Conservation (phyloP, 352 stramenopile species). For the Pythium angustatum region DNA sequence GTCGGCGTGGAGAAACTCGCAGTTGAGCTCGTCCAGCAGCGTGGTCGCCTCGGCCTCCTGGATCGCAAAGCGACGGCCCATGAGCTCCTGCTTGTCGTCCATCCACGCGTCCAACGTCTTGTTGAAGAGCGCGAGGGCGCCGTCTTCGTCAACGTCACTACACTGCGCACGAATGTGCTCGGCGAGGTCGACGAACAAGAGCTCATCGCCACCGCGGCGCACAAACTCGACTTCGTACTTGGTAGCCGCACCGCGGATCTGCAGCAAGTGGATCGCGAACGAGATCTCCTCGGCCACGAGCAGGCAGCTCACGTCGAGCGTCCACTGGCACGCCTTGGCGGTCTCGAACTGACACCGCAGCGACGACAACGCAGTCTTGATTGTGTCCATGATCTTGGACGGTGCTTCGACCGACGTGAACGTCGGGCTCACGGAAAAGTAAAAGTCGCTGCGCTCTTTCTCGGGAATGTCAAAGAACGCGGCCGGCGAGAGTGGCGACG, state of each 20-base stretch:
- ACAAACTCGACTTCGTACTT: conserved; percentile 67
- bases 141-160: conserved; percentile 58
- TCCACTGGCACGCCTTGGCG: conserved; percentile 40
- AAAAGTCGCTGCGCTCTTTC: conserved; percentile 51
- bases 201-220: conserved; percentile 49
- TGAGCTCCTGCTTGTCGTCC: conserved; percentile 52
- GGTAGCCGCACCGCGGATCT: conserved; percentile 26
- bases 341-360: conserved; percentile 46
- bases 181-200: conserved; percentile 52
- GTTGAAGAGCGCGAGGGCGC: conserved; percentile 46
- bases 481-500: conserved; percentile 53
- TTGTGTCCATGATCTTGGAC: conserved; percentile 51
- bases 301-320: conserved; percentile 50
- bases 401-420: conserved; percentile 48
- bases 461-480: conserved; percentile 53
- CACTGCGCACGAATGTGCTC: conserved; percentile 59
- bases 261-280: conserved; percentile 55
- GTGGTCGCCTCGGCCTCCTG: conserved; percentile 42
- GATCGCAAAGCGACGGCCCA: conserved; percentile 57
- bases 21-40: conserved; percentile 65
- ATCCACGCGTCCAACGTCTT: conserved; percentile 56
- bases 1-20: conserved; percentile 51
- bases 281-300: conserved; percentile 69
- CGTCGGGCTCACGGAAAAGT: conserved; percentile 45
- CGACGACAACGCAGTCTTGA: conserved; percentile 35